These are phyloP conservation scores for Ascochyta pisi DNA, from an alignment of 2,329 filamentous ascomycete species.

Conservation along the genomic window DNA sequence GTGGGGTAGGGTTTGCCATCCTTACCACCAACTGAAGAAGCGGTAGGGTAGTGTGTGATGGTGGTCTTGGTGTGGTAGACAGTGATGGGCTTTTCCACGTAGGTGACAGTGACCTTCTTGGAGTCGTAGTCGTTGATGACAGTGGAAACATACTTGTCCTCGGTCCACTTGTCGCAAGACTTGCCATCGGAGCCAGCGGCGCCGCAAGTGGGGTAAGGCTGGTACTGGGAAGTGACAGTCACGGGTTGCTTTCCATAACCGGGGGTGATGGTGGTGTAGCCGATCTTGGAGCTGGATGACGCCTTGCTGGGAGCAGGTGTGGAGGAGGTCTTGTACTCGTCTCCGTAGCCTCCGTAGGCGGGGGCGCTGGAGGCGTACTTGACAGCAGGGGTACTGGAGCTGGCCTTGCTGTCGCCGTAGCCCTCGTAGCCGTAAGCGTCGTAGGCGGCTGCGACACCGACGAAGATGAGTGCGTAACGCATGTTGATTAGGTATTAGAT, in stretches of 20 bases:
- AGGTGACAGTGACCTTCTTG: constrained; percentile 36
- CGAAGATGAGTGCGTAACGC: constrained; percentile 37
- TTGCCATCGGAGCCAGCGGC: constrained; percentile 13
- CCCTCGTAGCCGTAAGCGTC: constrained; percentile 26
- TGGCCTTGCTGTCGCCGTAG: constrained; percentile 10
- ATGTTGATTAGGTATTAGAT: constrained; percentile 24
- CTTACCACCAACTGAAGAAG: constrained; percentile 21
- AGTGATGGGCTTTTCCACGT: constrained; percentile 34
- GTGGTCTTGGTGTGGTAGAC: constrained; percentile 40
- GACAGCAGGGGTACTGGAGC: constrained; percentile 16
- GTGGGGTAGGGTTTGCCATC: constrained; percentile 8
- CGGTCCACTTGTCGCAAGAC: constrained; percentile 29
- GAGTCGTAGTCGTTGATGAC: constrained; percentile 36
- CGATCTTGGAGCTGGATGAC: constrained; percentile 17
- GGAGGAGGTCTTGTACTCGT: constrained; percentile 12
- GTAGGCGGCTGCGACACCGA: constrained; percentile 32
- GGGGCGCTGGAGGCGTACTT: constrained; percentile 5
- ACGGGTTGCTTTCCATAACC: constrained; percentile 35
- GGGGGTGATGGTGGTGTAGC: constrained; percentile 39
- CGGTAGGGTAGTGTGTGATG: constrained; percentile 28
- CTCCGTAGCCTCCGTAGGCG: constrained; percentile 13
- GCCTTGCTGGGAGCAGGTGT: constrained; percentile 18
- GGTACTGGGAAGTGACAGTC: constrained; percentile 43
- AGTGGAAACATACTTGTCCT: constrained; percentile 38
- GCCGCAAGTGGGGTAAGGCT: constrained; percentile 40